phyloP scores from a whole-genome alignment of 148 eudicot species.

The Camellia lanceoleosa region DNA sequence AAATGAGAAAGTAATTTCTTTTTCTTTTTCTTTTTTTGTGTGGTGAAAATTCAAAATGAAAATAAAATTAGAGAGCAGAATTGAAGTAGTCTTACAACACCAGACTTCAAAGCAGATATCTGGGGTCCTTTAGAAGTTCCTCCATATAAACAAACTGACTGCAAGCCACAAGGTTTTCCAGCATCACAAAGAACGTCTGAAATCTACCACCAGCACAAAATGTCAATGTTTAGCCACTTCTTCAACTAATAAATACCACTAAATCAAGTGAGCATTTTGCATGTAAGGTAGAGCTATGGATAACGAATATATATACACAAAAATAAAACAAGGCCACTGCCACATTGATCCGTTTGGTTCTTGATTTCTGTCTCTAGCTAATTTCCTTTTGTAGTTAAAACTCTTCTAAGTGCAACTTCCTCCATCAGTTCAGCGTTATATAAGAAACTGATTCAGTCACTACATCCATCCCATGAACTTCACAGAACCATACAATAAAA shows the following conservation, averaged over 20 bases:
- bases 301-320: neutral
- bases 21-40: no score
- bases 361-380: neutral
- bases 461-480: neutral
- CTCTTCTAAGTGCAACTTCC: neutral
- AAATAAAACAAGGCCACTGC: neutral
- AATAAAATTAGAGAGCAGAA: neutral
- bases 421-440: neutral
- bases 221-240: neutral
- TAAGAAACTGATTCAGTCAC: neutral
- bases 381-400: neutral
- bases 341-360: neutral
- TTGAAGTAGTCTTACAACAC: slow-evolving; percentile 62
- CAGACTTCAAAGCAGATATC: slow-evolving; percentile 70
- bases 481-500: neutral
- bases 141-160: slow-evolving; percentile 78
- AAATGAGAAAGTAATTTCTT: neutral
- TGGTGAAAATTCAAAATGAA: no score
- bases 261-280: neutral
- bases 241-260: neutral
- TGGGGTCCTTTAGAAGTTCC: slow-evolving; percentile 96
- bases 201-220: slow-evolving; percentile 51
- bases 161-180: slow-evolving; percentile 74
- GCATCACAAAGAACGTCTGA: slow-evolving; percentile 82
- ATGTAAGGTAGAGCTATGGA: neutral